These are phyloP conservation scores for Mycena indigotica DNA, from an alignment of 768 basidiomycete species.

Conservation along the genomic window DNA sequence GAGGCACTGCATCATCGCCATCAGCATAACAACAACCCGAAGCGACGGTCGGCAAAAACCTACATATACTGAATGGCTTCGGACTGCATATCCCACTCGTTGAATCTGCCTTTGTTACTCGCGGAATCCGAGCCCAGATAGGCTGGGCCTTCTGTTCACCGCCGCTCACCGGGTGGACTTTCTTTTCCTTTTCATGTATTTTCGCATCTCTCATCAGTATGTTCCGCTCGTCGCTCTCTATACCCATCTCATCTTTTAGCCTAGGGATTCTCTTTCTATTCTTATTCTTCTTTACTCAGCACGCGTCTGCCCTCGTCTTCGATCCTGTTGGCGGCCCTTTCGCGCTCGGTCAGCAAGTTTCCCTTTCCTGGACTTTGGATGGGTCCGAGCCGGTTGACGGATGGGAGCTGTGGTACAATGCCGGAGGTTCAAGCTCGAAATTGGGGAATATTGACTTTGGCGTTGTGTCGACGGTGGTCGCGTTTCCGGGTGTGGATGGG, in stretches of 20 bases:
- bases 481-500: slow-evolving; percentile 19
- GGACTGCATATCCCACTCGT: slow-evolving; percentile 1
- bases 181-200: slow-evolving; percentile 13
- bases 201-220: slow-evolving; percentile 4
- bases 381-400: slow-evolving; percentile 15
- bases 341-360: slow-evolving; percentile 10
- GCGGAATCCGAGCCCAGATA: slow-evolving; percentile 18
- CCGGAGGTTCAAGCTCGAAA: background rate
- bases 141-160: slow-evolving; percentile 20
- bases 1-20: background rate
- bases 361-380: slow-evolving; percentile 15
- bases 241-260: slow-evolving; percentile 1
- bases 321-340: slow-evolving; percentile 11
- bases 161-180: slow-evolving; percentile 12
- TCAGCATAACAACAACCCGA: background rate
- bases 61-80: slow-evolving; percentile 7
- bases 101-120: slow-evolving; percentile 13
- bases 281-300: slow-evolving; percentile 6
- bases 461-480: slow-evolving; percentile 1
- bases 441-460: slow-evolving; percentile 4
- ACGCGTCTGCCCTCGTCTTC: slow-evolving; percentile 5
- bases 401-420: slow-evolving; percentile 20
- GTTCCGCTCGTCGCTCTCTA: background rate
- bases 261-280: slow-evolving; percentile 4
- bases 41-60: background rate